Percentiles rank a stretch among this genome's conserved stretches.
These are phyloP conservation scores for Debaryomyces tyrocola DNA, from an alignment of 805 yeast genomes.

Conservation along the genomic window DNA sequence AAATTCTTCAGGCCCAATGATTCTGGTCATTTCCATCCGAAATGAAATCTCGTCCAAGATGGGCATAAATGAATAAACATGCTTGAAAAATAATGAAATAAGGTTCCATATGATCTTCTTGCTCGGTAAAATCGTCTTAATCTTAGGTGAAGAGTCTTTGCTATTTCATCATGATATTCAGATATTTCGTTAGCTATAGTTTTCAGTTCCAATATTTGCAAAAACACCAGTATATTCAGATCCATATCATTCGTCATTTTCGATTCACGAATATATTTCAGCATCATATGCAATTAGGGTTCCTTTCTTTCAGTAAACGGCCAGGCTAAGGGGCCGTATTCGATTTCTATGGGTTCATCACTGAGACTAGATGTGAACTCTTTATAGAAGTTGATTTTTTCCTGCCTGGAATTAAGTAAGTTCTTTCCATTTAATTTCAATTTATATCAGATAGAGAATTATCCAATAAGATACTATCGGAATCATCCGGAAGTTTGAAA, in stretches of 20 bases:
- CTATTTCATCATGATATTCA: background rate
- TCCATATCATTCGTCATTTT: background rate
- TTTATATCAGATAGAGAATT: background rate
- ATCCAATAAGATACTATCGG: background rate
- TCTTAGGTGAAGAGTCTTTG: too few relatives aligned
- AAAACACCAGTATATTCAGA: slow-evolving; percentile 15
- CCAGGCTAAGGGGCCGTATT: slow-evolving; percentile 22
- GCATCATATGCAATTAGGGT: slow-evolving; percentile 13
- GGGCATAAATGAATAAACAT: slow-evolving; percentile 59
- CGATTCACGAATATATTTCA: background rate
- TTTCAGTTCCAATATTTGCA: background rate
- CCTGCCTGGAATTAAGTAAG: background rate
- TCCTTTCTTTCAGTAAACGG: slow-evolving; percentile 44
- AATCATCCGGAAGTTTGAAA: background rate
- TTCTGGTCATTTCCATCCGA: slow-evolving; percentile 33
- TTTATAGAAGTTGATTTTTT: background rate
- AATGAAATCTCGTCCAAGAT: slow-evolving; percentile 55
- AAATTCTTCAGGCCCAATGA: slow-evolving; percentile 31
- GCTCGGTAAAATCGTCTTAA: slow-evolving; percentile 41
- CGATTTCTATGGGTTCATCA: background rate
- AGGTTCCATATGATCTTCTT: slow-evolving; percentile 50
- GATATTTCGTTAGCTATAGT: background rate
- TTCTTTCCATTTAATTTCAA: background rate
- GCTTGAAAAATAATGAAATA: slow-evolving; percentile 55
- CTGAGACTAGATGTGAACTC: background rate